These are phyloP conservation scores for Fomitopsis palustris DNA, from an alignment of 1,284 basidiomycete genomes.

Conservation along the genomic window DNA sequence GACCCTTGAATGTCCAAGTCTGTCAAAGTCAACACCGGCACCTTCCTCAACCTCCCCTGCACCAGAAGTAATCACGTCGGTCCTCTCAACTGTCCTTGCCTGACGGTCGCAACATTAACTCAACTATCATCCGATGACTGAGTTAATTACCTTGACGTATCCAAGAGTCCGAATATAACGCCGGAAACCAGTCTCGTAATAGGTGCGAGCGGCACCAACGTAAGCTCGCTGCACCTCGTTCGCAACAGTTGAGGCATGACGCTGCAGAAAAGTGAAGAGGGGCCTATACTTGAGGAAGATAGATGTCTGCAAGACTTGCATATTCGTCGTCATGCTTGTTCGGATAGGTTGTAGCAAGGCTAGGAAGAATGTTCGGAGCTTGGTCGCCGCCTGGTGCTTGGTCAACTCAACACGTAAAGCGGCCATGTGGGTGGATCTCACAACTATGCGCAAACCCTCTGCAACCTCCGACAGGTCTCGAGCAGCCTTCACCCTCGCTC, in stretches of 20 bases:
- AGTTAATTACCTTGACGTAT: conserved; percentile 59
- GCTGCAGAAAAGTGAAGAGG: conserved; percentile 83
- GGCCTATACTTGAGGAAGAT: conserved; percentile 83
- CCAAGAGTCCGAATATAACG: conserved; percentile 84
- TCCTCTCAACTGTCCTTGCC: conserved; percentile 61
- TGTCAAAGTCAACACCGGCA: conserved; percentile 43
- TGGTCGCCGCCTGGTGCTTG: conserved; percentile 69
- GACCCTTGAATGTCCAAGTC: conserved; percentile 66
- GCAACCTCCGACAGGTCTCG: conserved; percentile 79
- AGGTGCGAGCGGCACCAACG: conserved; percentile 78
- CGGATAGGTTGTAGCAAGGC: conserved; percentile 81
- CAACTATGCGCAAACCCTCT: conserved; percentile 82
- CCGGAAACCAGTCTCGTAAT: conserved; percentile 95
- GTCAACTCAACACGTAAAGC: background rate
- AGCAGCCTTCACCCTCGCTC: conserved; percentile 81
- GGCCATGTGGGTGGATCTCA: conserved; percentile 5
- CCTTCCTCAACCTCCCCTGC: conserved; percentile 38
- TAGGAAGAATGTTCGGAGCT: conserved; percentile 87
- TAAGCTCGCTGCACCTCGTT: conserved; percentile 91
- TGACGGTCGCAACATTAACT: conserved; percentile 24
- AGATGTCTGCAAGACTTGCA: conserved; percentile 90
- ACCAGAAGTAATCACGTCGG: conserved; percentile 49
- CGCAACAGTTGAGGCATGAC: conserved; percentile 80
- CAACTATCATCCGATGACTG: background rate
- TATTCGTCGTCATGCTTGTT: conserved; percentile 84